Conservation (phyloP, 441 rosid genomes). For the Brassica balearica region DNA sequence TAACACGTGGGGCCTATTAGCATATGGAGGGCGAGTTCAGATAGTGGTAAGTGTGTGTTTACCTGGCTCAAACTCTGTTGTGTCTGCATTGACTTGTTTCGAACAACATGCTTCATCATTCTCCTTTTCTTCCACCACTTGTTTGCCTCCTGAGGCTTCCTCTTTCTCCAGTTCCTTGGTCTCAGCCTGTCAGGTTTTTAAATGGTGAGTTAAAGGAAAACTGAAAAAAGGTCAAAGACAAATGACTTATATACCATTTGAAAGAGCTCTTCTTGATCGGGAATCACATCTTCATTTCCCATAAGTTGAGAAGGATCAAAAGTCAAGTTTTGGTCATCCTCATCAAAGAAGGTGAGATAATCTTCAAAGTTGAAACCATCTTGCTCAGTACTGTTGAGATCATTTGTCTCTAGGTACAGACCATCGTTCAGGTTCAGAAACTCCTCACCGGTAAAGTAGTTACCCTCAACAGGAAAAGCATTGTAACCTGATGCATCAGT, state of each 20-base stretch:
- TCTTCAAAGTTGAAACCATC: conserved; percentile 66
- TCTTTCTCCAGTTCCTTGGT: conserved; percentile 49
- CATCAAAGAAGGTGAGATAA: conserved; percentile 69
- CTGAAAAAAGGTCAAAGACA: not conserved
- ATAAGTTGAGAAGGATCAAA: conserved; percentile 62
- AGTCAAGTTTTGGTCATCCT: conserved; percentile 52
- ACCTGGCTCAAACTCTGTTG: conserved; percentile 57
- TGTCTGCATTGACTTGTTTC: conserved; percentile 49
- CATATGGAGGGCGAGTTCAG: not conserved
- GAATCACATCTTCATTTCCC: conserved; percentile 44
- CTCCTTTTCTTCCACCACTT: conserved; percentile 40
- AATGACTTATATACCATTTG: conserved; percentile 51
- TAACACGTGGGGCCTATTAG: not conserved
- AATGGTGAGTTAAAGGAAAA: conserved; percentile 1
- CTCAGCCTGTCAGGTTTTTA: conserved; percentile 45
- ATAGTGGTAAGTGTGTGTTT: conserved; percentile 28
- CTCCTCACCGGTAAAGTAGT: conserved; percentile 51
- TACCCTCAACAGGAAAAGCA: conserved; percentile 36
- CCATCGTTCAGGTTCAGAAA: conserved; percentile 59
- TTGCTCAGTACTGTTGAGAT: conserved; percentile 55
- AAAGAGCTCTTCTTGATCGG: conserved; percentile 43
- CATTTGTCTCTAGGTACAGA: conserved; percentile 62
- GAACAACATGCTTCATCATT: conserved; percentile 59
- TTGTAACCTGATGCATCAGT: conserved; percentile 48
- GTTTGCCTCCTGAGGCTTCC: conserved; percentile 38